Evolutionary conservation across 192 early-diverging fungal species (phyloP).

Genomic region (Dispira simplex): DNA sequence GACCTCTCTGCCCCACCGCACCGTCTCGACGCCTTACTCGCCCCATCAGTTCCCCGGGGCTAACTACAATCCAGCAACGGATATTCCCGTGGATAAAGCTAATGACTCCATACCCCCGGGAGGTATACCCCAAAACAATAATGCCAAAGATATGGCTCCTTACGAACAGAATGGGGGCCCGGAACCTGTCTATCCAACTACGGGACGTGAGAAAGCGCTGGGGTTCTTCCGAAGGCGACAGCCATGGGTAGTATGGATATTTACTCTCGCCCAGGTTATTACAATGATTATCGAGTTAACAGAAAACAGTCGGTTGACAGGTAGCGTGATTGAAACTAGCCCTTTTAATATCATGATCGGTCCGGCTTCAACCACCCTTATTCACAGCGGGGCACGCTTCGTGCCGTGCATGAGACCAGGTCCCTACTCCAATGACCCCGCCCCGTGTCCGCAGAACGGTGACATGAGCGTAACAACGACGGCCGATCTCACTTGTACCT

Average conservation of each 20-base stretch:
- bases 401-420: slow-evolving; percentile 58
- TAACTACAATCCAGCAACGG: too few relatives aligned
- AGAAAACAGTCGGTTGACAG: slow-evolving; percentile 40
- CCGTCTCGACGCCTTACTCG: too few relatives aligned
- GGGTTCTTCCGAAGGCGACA: slow-evolving; percentile 1
- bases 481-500: slow-evolving; percentile 25
- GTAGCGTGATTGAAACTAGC: slow-evolving; percentile 38
- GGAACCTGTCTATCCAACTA: too few relatives aligned
- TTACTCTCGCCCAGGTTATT: slow-evolving; percentile 24
- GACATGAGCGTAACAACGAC: slow-evolving; percentile 3
- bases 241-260: slow-evolving; percentile 30
- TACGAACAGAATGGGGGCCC: too few relatives aligned
- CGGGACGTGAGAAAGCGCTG: too few relatives aligned
- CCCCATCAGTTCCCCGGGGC: too few relatives aligned
- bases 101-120: too few relatives aligned
- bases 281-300: slow-evolving; percentile 33
- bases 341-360: slow-evolving; percentile 78
- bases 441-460: slow-evolving; percentile 25
- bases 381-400: slow-evolving; percentile 57
- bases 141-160: too few relatives aligned
- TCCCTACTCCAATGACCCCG: slow-evolving; percentile 11
- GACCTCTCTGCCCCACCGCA: too few relatives aligned
- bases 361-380: slow-evolving; percentile 39
- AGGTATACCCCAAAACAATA: too few relatives aligned
- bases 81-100: too few relatives aligned